phyloP scores from a whole-genome alignment of 225 moss, liverwort and hornwort genomes.

The Pleurozium schreberi region DNA sequence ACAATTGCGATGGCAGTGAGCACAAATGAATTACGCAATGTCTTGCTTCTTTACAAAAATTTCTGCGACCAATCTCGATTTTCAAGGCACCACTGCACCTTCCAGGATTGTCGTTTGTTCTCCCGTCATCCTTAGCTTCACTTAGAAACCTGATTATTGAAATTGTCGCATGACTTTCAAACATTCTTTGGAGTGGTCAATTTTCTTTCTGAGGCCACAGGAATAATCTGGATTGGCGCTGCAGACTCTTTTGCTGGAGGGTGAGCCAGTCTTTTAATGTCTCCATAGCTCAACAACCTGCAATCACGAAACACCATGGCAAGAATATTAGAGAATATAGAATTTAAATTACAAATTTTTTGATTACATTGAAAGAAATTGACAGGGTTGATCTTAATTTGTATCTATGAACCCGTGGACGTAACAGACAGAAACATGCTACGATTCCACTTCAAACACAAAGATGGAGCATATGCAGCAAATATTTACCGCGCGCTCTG shows the following conservation, averaged over 20 bases:
- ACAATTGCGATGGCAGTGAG: neutral
- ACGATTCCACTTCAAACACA: neutral
- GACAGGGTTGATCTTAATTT: neutral
- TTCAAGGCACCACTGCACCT: conserved; percentile 54
- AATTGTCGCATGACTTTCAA: conserved; percentile 33
- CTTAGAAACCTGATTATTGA: conserved; percentile 40
- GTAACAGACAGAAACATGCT: neutral
- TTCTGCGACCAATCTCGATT: conserved; percentile 39
- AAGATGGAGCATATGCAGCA: neutral
- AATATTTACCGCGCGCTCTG: neutral
- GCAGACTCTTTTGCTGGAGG: conserved; percentile 29
- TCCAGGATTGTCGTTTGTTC: conserved; percentile 42
- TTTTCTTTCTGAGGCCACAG: conserved; percentile 44
- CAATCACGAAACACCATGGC: neutral
- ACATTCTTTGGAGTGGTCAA: conserved; percentile 47
- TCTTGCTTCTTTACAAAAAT: conserved; percentile 51
- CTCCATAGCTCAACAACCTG: conserved; percentile 55
- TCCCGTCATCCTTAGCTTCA: conserved; percentile 57
- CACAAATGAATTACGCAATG: neutral
- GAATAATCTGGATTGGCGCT: conserved; percentile 66
- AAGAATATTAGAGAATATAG: neutral
- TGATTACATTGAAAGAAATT: neutral
- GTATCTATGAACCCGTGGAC: too few species aligned
- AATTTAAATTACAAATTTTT: neutral
- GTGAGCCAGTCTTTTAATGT: conserved; percentile 57